Conservation (phyloP, 2,329 filamentous ascomycete genomes). For the Aspergillus phoenicis region DNA sequence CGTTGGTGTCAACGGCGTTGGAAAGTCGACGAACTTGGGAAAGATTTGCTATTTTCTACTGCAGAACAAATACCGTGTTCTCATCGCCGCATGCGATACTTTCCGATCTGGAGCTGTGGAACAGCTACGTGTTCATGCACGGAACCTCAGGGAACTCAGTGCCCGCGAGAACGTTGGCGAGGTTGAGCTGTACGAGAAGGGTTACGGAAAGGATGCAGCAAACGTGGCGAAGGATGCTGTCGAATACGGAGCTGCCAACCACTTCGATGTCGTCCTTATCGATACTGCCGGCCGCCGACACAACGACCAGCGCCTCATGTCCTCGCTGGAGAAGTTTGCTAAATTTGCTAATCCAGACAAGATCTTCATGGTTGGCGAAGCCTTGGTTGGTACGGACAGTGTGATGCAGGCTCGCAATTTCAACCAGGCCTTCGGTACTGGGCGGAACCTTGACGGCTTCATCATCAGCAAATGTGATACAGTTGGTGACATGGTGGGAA, state of each 20-base stretch:
- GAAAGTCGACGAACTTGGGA: conserved; percentile 95
- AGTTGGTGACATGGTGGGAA: conserved; percentile 98
- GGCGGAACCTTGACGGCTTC: conserved; percentile 84
- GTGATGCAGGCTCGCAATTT: conserved; percentile 97
- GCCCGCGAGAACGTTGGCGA: conserved; percentile 75
- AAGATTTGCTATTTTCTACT: conserved; percentile 98
- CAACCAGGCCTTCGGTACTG: conserved; percentile 84
- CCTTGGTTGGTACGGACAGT: conserved; percentile 90
- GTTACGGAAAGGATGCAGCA: conserved; percentile 96
- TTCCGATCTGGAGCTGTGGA: conserved; percentile 97
- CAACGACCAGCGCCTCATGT: conserved; percentile 96
- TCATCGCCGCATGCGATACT: conserved; percentile 93
- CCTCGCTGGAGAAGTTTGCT: conserved; percentile 92
- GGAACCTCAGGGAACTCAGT: conserved; percentile 87
- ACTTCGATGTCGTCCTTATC: conserved; percentile 92
- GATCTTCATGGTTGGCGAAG: conserved; percentile 95
- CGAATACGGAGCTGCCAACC: conserved; percentile 70
- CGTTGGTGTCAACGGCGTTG: conserved; percentile 96
- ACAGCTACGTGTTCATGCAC: conserved; percentile 92
- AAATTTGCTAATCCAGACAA: conserved; percentile 96
- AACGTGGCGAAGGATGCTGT: conserved; percentile 94
- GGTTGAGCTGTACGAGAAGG: conserved; percentile 93
- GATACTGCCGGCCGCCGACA: conserved; percentile 94
- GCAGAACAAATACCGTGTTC: conserved; percentile 93
- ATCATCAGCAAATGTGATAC: conserved; percentile 99